Evolutionary conservation across 2,329 filamentous ascomycete species (phyloP).

Genomic region (Didymella glomerata): DNA sequence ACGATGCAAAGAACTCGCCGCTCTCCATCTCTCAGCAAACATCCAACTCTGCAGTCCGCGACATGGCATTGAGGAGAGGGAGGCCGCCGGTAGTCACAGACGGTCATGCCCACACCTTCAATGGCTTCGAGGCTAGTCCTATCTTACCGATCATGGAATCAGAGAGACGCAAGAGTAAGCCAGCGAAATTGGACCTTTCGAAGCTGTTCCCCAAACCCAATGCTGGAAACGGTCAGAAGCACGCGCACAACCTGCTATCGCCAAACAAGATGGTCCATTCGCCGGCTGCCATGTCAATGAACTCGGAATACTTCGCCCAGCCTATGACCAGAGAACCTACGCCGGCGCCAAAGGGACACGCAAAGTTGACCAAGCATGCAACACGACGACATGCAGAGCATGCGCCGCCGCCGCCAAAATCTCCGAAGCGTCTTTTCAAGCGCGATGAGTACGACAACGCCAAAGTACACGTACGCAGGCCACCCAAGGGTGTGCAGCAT

Average conservation of each 20-base stretch:
- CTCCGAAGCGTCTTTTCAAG: slow-evolving; percentile 40
- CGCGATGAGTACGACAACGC: slow-evolving; percentile 56
- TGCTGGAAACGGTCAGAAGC: slow-evolving; percentile 28
- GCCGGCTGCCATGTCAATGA: slow-evolving; percentile 50
- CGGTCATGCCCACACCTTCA: slow-evolving; percentile 22
- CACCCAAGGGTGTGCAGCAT: slow-evolving; percentile 59
- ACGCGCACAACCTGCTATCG: slow-evolving; percentile 44
- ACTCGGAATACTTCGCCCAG: slow-evolving; percentile 49
- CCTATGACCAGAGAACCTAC: slow-evolving; percentile 45
- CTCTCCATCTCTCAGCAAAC: slow-evolving; percentile 56
- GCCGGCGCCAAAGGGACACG: slow-evolving; percentile 28
- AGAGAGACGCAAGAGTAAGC: slow-evolving; percentile 46
- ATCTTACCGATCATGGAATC: slow-evolving; percentile 34
- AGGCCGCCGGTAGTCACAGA: slow-evolving; percentile 37
- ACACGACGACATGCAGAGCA: slow-evolving; percentile 30
- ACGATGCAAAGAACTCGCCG: slow-evolving; percentile 53
- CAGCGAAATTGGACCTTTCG: slow-evolving; percentile 53
- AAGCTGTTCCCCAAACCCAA: slow-evolving; percentile 54
- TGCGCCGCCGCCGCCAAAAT: slow-evolving; percentile 26
- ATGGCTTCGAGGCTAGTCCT: slow-evolving; percentile 28
- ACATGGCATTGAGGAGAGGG: slow-evolving; percentile 54
- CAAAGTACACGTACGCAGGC: slow-evolving; percentile 58
- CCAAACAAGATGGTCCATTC: slow-evolving; percentile 53
- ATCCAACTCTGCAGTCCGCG: slow-evolving; percentile 55
- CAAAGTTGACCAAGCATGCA: slow-evolving; percentile 39